These are phyloP conservation scores for Exophiala xenobiotica DNA, from an alignment of 2,329 filamentous ascomycete genomes.

Conservation along the genomic window DNA sequence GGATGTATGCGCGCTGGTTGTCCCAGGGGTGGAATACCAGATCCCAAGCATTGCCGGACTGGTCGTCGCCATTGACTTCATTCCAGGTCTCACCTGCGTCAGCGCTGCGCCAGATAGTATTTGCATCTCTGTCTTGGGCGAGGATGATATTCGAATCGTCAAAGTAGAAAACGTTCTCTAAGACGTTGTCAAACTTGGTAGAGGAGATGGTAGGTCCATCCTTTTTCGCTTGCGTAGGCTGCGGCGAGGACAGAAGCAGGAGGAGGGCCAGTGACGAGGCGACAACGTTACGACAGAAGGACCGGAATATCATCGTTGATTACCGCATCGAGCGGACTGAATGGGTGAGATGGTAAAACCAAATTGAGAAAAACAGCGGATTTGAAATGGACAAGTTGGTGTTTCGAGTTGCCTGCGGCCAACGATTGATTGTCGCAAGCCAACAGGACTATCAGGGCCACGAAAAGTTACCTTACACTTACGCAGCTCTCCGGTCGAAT, in stretches of 20 bases:
- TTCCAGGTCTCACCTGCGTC: slow-evolving; percentile 81
- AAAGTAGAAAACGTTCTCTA: slow-evolving; percentile 79
- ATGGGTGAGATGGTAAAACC: slow-evolving; percentile 1
- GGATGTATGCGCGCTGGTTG: slow-evolving; percentile 72
- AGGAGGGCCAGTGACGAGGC: slow-evolving; percentile 25
- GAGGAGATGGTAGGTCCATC: slow-evolving; percentile 65
- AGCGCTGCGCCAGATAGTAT: slow-evolving; percentile 71
- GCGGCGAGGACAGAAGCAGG: slow-evolving; percentile 18
- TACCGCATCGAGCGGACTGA: slow-evolving; percentile 18
- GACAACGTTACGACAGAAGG: slow-evolving; percentile 19
- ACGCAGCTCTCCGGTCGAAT: too few relatives aligned
- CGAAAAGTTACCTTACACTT: too few relatives aligned
- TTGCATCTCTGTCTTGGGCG: slow-evolving; percentile 64
- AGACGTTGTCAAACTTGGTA: slow-evolving; percentile 65
- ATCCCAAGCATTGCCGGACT: slow-evolving; percentile 60
- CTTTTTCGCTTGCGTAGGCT: slow-evolving; percentile 50
- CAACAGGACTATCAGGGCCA: neutral
- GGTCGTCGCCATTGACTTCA: slow-evolving; percentile 58
- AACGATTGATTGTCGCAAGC: too few relatives aligned
- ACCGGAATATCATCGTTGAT: slow-evolving; percentile 28
- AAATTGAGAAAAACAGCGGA: slow-evolving; percentile 6
- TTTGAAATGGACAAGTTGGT: slow-evolving; percentile 17
- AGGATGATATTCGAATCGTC: slow-evolving; percentile 81
- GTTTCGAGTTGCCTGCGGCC: slow-evolving; percentile 19
- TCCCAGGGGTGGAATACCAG: slow-evolving; percentile 79